Evolutionary conservation across 805 yeast species (phyloP), one percentile per base, ranked within the genome.

Genomic region (Lipomyces sp.): DNA sequence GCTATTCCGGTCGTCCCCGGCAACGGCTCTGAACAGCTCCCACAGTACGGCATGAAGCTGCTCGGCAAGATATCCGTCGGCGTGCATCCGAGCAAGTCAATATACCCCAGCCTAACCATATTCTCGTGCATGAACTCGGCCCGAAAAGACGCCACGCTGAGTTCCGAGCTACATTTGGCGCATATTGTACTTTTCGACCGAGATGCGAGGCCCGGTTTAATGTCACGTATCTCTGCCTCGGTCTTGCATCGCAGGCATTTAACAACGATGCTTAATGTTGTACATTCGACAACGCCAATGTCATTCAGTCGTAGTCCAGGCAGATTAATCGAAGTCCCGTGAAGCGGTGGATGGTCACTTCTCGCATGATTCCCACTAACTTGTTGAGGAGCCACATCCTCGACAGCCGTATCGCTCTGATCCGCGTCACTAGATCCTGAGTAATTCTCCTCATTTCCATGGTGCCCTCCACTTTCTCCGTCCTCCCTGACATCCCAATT

Each of bases 181-280:
- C 83, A 80, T 8, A 77, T 65, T 75, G 76, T 4, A 76, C 69
- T 30, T 73, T 75, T 42, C 72, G 66, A 1, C 77, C 79, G 13
- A 8, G 34, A 29, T 51, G 34, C 6, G n/a, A n/a, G 54, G 59
- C 76, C 77, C 5, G 80, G 77, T 7, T 75, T 73, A 39, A 80
- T 57, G 56, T 77, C 76, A 15, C 69, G 70, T 45, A 80, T 68
- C 53, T 79, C 80, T 59, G 75, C 76, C 50, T 65, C 62, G 10
- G 77, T 72, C 69, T 78, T 78, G 73, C 83, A 80, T 4, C 80
- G 72, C 24, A 70, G 75, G 66, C 83, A 80, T 45, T 73, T 74
- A 48, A 80, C 77, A 34, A 75, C 74, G 24, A 80, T 57, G 42
- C 76, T 76, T 54, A 80, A 71, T 24, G 75, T 63, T 29, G 73